Evolutionary conservation across 2,329 filamentous ascomycete genomes (phyloP).

Genomic region (Pyricularia sp.): DNA sequence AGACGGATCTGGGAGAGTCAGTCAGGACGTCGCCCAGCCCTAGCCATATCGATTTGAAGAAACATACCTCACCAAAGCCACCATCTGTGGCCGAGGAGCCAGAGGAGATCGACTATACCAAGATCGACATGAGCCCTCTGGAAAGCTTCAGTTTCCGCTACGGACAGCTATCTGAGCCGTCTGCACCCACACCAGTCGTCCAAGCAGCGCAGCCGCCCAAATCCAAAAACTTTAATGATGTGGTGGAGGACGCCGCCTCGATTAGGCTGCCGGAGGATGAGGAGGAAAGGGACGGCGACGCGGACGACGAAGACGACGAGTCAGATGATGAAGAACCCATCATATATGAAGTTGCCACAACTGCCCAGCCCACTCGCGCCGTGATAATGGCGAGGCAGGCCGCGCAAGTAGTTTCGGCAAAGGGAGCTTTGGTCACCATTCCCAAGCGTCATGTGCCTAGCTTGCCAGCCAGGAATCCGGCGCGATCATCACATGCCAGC

Average conservation of each 20-base stretch:
- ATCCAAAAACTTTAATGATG: conserved; percentile 12
- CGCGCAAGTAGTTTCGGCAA: conserved; percentile 54
- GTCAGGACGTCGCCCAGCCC: conserved; percentile 42
- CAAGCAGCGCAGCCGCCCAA: not conserved
- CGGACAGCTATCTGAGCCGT: not conserved
- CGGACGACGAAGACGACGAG: conserved; percentile 33
- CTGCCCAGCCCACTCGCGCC: conserved; percentile 42
- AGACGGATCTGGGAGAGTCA: conserved; percentile 40
- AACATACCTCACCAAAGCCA: conserved; percentile 26
- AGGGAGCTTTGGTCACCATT: conserved; percentile 73
- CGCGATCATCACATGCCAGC: conserved; percentile 40
- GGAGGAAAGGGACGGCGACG: conserved; percentile 20
- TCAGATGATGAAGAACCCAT: conserved; percentile 50
- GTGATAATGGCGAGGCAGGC: conserved; percentile 50
- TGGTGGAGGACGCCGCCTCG: conserved; percentile 12
- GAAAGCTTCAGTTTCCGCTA: conserved; percentile 25
- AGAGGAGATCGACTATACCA: conserved; percentile 45
- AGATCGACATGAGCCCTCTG: conserved; percentile 39
- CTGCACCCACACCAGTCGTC: not conserved
- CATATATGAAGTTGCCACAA: conserved; percentile 52
- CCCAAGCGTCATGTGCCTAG: conserved; percentile 67
- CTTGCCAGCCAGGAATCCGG: conserved; percentile 64
- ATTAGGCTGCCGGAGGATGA: conserved; percentile 16
- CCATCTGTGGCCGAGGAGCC: conserved; percentile 25
- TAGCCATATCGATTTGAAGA: conserved; percentile 36